phyloP scores from a whole-genome alignment of 2,329 filamentous ascomycete species.

The Ascocoryne sarcoides region DNA sequence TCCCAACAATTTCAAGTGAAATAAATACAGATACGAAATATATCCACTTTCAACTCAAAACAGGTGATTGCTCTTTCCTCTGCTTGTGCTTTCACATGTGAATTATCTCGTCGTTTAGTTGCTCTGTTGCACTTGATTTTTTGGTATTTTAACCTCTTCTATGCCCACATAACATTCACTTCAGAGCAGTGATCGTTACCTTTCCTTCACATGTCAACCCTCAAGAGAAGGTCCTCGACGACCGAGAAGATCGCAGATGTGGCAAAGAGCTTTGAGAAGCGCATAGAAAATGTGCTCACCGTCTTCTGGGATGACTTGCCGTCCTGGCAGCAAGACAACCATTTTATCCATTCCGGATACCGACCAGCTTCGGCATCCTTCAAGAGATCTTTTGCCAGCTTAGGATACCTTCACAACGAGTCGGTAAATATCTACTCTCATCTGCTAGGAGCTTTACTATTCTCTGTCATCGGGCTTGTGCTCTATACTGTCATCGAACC shows the following conservation, averaged over 20 bases:
- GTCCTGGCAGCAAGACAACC: slow-evolving; percentile 54
- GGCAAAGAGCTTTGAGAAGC: slow-evolving; percentile 21
- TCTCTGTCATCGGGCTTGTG: slow-evolving; percentile 41
- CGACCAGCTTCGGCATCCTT: slow-evolving; percentile 55
- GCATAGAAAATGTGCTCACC: slow-evolving; percentile 32
- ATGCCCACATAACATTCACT: no score
- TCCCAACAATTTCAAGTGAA: no score
- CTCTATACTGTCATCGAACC: slow-evolving; percentile 51
- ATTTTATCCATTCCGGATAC: slow-evolving; percentile 60
- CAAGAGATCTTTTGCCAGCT: slow-evolving; percentile 44
- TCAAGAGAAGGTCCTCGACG: slow-evolving; percentile 21
- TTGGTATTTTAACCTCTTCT: no score
- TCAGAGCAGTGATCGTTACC: no score
- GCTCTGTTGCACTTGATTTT: no score
- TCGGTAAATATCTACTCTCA: slow-evolving; percentile 67
- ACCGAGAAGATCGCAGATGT: slow-evolving; percentile 18
- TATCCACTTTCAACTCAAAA: no score
- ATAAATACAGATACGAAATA: no score
- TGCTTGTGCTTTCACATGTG: no score
- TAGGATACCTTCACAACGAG: slow-evolving; percentile 53
- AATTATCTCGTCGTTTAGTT: no score
- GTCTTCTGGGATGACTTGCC: slow-evolving; percentile 44
- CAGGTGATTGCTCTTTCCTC: no score
- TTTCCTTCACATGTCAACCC: slow-evolving; percentile 21
- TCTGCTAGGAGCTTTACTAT: slow-evolving; percentile 54